Percentiles rank a stretch among this genome's conserved stretches.
Evolutionary conservation across 2,329 filamentous ascomycete species (phyloP).

Genomic region (Ascochyta lentis): DNA sequence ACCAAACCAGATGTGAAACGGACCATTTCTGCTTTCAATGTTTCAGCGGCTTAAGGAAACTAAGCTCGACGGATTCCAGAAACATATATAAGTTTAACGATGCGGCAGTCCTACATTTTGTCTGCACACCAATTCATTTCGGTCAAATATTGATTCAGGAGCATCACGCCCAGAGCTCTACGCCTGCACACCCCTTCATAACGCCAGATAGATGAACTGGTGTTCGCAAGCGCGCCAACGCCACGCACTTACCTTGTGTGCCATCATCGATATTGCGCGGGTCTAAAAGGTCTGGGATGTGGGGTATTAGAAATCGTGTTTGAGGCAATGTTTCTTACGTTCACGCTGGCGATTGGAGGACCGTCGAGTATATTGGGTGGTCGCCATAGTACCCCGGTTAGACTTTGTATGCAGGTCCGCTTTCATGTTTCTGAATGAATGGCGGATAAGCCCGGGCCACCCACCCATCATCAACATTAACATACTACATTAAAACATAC

Average conservation of each 20-base stretch:
- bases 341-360: background rate
- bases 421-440: background rate
- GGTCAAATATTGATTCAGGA: constrained; percentile 4
- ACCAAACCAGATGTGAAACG: constrained; percentile 9
- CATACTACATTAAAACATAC: too few relatives aligned
- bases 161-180: background rate
- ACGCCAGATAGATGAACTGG: constrained; percentile 7
- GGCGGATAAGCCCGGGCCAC: background rate
- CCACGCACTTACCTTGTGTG: background rate
- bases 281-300: background rate
- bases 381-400: constrained; percentile 4
- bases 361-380: background rate
- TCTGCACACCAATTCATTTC: constrained; percentile 4
- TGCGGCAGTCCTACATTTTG: background rate
- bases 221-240: background rate
- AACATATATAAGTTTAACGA: constrained; percentile 3
- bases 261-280: constrained; percentile 1
- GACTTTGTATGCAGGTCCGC: constrained; percentile 5
- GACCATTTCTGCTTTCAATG: background rate
- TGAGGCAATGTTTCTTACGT: background rate
- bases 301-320: background rate
- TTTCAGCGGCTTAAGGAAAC: background rate
- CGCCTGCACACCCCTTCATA: constrained; percentile 1
- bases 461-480: background rate
- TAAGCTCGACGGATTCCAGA: background rate